Evolutionary conservation across 208 protist species (phyloP).

Genomic region (Wallacemonas sp.): DNA sequence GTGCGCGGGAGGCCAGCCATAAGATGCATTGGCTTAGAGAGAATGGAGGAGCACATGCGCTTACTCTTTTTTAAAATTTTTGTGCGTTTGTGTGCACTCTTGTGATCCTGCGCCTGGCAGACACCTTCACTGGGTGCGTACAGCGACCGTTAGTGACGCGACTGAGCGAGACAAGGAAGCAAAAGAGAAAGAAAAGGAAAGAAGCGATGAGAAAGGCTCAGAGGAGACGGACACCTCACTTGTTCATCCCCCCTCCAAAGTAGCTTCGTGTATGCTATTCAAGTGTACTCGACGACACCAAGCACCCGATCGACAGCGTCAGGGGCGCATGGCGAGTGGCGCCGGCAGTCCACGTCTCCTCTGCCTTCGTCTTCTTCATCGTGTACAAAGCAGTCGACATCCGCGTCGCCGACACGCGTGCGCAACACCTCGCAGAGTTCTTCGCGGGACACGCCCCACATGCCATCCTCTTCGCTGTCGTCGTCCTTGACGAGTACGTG

Average conservation of each 20-base stretch:
- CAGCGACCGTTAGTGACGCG: background rate
- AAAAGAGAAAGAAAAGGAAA: slow-evolving; percentile 11
- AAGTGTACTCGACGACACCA: too few relatives aligned
- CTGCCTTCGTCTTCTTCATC: background rate
- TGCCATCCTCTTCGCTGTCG: background rate
- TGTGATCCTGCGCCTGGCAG: too few relatives aligned
- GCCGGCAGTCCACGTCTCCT: background rate
- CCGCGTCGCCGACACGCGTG: background rate
- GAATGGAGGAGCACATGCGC: too few relatives aligned
- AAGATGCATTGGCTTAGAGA: too few relatives aligned
- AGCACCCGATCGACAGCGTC: background rate
- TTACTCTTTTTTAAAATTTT: too few relatives aligned
- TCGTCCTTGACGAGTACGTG: background rate
- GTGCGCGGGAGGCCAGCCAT: too few relatives aligned
- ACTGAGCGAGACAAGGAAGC: background rate
- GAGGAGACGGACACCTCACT: background rate
- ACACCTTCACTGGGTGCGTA: too few relatives aligned
- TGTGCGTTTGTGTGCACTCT: too few relatives aligned
- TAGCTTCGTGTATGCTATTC: too few relatives aligned
- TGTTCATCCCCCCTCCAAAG: too few relatives aligned
- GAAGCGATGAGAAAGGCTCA: background rate
- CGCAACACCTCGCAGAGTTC: background rate
- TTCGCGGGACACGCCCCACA: background rate
- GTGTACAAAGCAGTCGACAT: background rate
- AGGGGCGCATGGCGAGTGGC: background rate